These are phyloP conservation scores for Sporisorium exsertum DNA, from an alignment of 1,284 basidiomycete species.

Conservation along the genomic window DNA sequence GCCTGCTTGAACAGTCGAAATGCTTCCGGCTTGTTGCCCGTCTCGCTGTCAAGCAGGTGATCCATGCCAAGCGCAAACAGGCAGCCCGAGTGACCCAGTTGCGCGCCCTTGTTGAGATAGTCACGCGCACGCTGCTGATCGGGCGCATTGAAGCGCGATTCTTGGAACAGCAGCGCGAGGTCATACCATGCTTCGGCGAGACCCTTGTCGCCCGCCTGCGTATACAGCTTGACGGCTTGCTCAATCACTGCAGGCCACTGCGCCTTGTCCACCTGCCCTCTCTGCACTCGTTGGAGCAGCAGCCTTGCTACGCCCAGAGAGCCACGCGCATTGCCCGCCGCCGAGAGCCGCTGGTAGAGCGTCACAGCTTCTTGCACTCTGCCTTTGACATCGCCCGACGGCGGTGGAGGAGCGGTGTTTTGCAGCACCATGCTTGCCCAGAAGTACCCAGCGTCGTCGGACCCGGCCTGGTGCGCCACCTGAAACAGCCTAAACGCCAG, in stretches of 20 bases:
- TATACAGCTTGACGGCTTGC: conserved; percentile 47
- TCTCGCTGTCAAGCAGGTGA: conserved; percentile 20
- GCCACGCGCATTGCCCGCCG: conserved; percentile 50
- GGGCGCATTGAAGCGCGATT: conserved; percentile 30
- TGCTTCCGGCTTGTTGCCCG: conserved; percentile 25
- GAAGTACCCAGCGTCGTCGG: conserved; percentile 57
- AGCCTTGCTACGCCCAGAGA: conserved; percentile 55
- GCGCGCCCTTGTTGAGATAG: conserved; percentile 52
- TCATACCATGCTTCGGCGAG: conserved; percentile 63
- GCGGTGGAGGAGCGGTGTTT: conserved; percentile 40
- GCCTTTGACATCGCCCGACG: conserved; percentile 18
- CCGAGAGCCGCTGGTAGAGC: conserved; percentile 51
- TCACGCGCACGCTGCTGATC: conserved; percentile 33
- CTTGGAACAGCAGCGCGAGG: conserved; percentile 47
- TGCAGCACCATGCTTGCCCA: conserved; percentile 62
- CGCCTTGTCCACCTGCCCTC: conserved; percentile 25
- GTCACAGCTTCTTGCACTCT: conserved; percentile 42
- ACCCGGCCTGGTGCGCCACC: conserved; percentile 39
- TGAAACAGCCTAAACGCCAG: conserved; percentile 45
- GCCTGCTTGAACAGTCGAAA: conserved; percentile 55
- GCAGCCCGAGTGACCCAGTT: conserved; percentile 37
- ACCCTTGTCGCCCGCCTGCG: conserved; percentile 52
- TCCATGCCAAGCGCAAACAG: conserved; percentile 41
- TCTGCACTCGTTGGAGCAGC: conserved; percentile 41
- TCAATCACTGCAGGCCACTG: conserved; percentile 34